These are phyloP conservation scores for Trichoderma sp. DNA, from an alignment of 2,329 filamentous ascomycete genomes.

Conservation along the genomic window DNA sequence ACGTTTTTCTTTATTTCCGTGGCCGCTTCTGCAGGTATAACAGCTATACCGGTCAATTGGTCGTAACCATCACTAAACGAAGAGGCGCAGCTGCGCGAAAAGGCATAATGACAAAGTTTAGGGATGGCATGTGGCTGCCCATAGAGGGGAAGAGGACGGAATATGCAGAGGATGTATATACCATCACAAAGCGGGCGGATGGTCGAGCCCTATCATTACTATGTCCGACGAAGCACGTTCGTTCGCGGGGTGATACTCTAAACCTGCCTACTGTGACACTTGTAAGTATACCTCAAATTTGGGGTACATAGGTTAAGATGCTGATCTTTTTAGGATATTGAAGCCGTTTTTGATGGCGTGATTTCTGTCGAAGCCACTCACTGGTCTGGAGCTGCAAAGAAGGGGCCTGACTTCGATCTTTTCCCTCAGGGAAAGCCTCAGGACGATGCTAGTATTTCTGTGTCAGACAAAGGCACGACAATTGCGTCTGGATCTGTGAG, in stretches of 20 bases:
- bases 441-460: conserved; percentile 29
- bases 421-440: conserved; percentile 36
- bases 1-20: neutral
- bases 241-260: conserved; percentile 52
- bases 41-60: neutral
- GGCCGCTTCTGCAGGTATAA: neutral
- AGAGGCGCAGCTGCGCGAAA: neutral
- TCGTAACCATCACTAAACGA: neutral
- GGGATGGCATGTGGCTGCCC: conserved; percentile 58
- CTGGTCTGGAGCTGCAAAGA: conserved; percentile 37
- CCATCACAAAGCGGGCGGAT: conserved; percentile 43
- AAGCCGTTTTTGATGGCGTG: conserved; percentile 39
- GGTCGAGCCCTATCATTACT: conserved; percentile 51
- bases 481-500: conserved; percentile 37
- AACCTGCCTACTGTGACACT: conserved; percentile 53
- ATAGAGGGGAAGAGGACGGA: conserved; percentile 59
- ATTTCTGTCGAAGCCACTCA: conserved; percentile 41
- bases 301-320: neutral
- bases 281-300: conserved; percentile 5
- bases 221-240: conserved; percentile 54
- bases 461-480: conserved; percentile 36
- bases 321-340: conserved; percentile 25
- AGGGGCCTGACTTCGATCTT: conserved; percentile 40
- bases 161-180: conserved; percentile 63
- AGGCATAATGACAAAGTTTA: conserved; percentile 31